phyloP scores from a whole-genome alignment of 1,284 basidiomycete species.

The Trichosporon sp. region DNA sequence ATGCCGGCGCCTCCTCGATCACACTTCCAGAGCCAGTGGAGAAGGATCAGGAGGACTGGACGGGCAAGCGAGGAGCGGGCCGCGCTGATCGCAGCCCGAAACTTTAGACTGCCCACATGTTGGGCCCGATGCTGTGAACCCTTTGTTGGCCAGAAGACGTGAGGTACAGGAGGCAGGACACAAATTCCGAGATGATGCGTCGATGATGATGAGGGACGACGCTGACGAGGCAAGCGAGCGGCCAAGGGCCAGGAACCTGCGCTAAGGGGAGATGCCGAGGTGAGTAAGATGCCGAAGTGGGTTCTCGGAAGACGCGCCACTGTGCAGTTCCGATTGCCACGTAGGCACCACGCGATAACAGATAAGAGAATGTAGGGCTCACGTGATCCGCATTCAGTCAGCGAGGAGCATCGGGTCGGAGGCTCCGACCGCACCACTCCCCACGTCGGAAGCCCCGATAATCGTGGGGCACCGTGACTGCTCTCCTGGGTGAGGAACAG shows the following conservation, averaged over 20 bases:
- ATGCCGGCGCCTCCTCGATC: neutral
- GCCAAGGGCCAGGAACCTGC: neutral
- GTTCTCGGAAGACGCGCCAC: neutral
- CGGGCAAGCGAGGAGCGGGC: neutral
- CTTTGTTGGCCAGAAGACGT: neutral
- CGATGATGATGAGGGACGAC: neutral
- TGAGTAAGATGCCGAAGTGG: slow-evolving; percentile 16
- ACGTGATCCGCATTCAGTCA: neutral
- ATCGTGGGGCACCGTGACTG: neutral
- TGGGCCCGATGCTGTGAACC: neutral
- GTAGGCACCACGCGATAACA: neutral
- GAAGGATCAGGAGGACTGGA: no score
- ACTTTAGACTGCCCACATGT: slow-evolving; percentile 6
- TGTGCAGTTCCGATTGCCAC: neutral
- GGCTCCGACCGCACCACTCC: slow-evolving; percentile 1
- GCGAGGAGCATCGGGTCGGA: slow-evolving; percentile 5
- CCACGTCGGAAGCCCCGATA: slow-evolving; percentile 7
- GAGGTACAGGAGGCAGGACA: neutral
- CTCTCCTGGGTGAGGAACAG: neutral
- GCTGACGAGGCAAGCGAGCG: neutral
- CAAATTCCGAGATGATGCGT: neutral
- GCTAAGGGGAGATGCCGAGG: neutral
- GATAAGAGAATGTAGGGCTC: neutral
- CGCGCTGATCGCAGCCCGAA: slow-evolving; percentile 5
- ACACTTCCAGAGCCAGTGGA: neutral